Conservation (phyloP, 768 basidiomycete genomes). For the Rhodotorula taiwanensis region DNA sequence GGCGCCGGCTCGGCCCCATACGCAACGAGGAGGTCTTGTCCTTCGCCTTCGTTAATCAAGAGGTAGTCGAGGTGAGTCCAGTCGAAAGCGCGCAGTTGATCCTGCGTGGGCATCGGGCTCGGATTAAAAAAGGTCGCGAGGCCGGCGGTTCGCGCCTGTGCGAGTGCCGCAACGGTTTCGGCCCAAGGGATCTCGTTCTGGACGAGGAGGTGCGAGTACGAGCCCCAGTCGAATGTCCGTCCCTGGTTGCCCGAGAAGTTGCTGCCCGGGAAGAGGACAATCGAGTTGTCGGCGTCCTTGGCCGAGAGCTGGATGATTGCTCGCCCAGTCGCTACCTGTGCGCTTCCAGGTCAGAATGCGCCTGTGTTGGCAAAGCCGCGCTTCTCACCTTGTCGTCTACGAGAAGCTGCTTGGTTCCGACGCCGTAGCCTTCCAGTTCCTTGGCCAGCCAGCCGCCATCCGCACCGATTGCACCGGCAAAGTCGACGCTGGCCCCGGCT, state of each 20-base stretch:
- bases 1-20: background rate
- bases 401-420: slow-evolving; percentile 38
- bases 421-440: slow-evolving; percentile 40
- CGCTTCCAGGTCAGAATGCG: accelerated
- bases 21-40: slow-evolving; percentile 36
- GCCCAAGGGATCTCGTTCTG: slow-evolving; percentile 49
- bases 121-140: slow-evolving; percentile 48
- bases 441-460: slow-evolving; percentile 40
- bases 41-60: slow-evolving; percentile 48
- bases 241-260: slow-evolving; percentile 25
- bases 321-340: slow-evolving; percentile 44
- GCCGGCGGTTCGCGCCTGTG: slow-evolving; percentile 16
- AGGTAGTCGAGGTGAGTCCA: slow-evolving; percentile 46
- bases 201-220: slow-evolving; percentile 45
- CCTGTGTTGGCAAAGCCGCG: too few species aligned
- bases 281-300: slow-evolving; percentile 48
- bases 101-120: slow-evolving; percentile 45
- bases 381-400: slow-evolving; percentile 38
- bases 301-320: slow-evolving; percentile 48
- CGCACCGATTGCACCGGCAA: slow-evolving; percentile 42
- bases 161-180: slow-evolving; percentile 41
- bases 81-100: slow-evolving; percentile 42
- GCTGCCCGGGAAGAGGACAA: slow-evolving; percentile 41
- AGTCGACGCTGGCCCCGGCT: background rate
- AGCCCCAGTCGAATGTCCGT: slow-evolving; percentile 9